A percentile compares a stretch with the other conserved stretches of the same genome.
Evolutionary conservation across 1,284 basidiomycete species (phyloP).

Genomic region (Sporisorium scitamineum): DNA sequence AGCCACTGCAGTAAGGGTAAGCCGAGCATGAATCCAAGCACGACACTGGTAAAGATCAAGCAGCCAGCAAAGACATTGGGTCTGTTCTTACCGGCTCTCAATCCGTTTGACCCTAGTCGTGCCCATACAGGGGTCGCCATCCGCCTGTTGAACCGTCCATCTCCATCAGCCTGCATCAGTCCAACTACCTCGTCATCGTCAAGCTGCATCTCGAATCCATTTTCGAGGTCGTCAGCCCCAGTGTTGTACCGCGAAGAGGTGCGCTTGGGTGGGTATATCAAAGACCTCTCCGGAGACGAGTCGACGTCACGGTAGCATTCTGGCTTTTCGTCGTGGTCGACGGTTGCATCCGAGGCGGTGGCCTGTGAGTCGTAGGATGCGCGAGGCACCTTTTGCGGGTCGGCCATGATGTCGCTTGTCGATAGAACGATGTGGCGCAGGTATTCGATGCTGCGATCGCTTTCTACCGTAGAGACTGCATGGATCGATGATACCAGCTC

Average conservation of each 20-base stretch:
- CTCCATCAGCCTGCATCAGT: conserved; percentile 51
- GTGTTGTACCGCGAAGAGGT: conserved; percentile 2
- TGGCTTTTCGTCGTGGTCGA: conserved; percentile 31
- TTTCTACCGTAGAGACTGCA: too few species aligned
- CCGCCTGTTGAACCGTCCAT: neutral
- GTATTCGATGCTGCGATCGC: too few species aligned
- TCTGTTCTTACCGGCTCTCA: conserved; percentile 1
- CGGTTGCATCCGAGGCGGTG: conserved; percentile 50
- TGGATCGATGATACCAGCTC: neutral
- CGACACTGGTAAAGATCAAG: conserved; percentile 38
- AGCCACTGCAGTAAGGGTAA: conserved; percentile 52
- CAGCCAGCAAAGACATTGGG: conserved; percentile 17
- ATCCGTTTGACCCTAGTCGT: neutral
- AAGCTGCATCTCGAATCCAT: conserved; percentile 9
- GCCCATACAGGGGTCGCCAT: neutral
- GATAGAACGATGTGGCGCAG: neutral
- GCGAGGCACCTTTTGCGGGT: conserved; percentile 6
- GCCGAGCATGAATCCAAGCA: conserved; percentile 36
- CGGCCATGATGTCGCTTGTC: conserved; percentile 4
- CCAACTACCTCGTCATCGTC: conserved; percentile 59
- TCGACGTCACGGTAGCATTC: conserved; percentile 26
- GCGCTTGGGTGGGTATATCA: conserved; percentile 17
- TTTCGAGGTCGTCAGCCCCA: conserved; percentile 16
- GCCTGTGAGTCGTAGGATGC: conserved; percentile 48
- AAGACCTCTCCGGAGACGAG: neutral